Conservation (phyloP, 2,329 filamentous ascomycete genomes). For the Clarireedia sp. region DNA sequence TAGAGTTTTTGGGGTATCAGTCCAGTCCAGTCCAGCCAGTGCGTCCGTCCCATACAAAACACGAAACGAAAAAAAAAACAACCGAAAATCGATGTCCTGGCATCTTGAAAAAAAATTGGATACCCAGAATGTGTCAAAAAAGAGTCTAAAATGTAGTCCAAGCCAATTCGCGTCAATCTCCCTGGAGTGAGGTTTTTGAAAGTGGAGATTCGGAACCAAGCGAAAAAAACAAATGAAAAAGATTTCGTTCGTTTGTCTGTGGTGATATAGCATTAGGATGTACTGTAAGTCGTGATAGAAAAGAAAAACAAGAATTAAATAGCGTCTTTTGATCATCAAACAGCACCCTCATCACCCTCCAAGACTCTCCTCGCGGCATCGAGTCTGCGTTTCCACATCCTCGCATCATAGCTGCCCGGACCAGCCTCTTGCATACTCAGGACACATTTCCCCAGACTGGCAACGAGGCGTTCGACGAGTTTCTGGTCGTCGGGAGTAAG, state of each 20-base stretch:
- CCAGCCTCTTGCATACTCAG: constrained; percentile 49
- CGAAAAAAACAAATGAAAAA: too few relatives aligned
- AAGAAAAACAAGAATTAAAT: neutral
- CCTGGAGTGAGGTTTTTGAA: neutral
- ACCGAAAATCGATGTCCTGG: too few relatives aligned
- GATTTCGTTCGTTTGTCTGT: neutral
- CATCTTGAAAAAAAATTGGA: too few relatives aligned
- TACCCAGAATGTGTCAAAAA: too few relatives aligned
- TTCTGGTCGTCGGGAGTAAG: constrained; percentile 46
- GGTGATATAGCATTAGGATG: neutral
- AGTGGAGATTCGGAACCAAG: too few relatives aligned
- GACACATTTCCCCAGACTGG: constrained; percentile 52
- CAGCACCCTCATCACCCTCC: constrained; percentile 53
- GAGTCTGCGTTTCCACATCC: constrained; percentile 61
- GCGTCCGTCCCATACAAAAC: too few relatives aligned
- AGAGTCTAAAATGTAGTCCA: too few relatives aligned
- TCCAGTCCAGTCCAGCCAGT: too few relatives aligned
- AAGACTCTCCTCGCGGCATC: constrained; percentile 67
- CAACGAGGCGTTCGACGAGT: constrained; percentile 52
- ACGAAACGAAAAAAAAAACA: too few relatives aligned
- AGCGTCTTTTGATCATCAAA: constrained; percentile 13
- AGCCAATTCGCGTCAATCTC: neutral
- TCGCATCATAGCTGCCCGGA: constrained; percentile 47
- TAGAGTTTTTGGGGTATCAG: too few relatives aligned
- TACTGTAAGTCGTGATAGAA: neutral